phyloP scores from a whole-genome alignment of 2,329 filamentous ascomycete genomes.

The Verruconis gallopava region DNA sequence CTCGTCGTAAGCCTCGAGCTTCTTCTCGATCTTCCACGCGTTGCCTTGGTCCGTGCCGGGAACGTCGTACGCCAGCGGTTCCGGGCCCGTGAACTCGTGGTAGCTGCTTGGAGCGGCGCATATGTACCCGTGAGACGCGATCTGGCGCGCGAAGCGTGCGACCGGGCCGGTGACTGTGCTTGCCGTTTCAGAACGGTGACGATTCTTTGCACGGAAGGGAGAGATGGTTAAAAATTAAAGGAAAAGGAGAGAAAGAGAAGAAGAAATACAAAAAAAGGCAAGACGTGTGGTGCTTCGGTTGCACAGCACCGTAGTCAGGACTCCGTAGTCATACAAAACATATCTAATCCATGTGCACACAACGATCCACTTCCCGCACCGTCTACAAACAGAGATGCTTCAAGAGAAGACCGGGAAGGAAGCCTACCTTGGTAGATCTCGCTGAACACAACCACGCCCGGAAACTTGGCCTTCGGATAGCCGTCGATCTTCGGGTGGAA shows the following conservation, averaged over 20 bases:
- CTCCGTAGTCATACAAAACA: no score
- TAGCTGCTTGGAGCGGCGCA: constrained; percentile 83
- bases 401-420: background rate
- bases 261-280: no score
- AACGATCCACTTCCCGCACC: background rate
- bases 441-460: constrained; percentile 76
- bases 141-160: constrained; percentile 77
- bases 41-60: constrained; percentile 83
- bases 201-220: no score
- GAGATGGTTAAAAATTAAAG: no score
- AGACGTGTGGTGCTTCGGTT: no score
- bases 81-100: constrained; percentile 82
- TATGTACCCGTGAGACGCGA: constrained; percentile 86
- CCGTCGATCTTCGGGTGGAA: constrained; percentile 77
- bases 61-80: constrained; percentile 72
- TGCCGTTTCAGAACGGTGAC: no score
- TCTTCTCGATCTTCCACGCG: constrained; percentile 74
- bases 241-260: no score
- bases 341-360: no score
- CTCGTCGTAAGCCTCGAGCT: constrained; percentile 69
- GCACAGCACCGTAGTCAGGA: no score
- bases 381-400: background rate
- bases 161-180: constrained; percentile 73
- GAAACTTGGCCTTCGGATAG: constrained; percentile 82
- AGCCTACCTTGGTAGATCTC: constrained; percentile 84